Percentiles rank a stretch among this genome's conserved stretches.
Evolutionary conservation across 208 protist genomes (phyloP).

Genomic region (Wallacemonas rigidus): DNA sequence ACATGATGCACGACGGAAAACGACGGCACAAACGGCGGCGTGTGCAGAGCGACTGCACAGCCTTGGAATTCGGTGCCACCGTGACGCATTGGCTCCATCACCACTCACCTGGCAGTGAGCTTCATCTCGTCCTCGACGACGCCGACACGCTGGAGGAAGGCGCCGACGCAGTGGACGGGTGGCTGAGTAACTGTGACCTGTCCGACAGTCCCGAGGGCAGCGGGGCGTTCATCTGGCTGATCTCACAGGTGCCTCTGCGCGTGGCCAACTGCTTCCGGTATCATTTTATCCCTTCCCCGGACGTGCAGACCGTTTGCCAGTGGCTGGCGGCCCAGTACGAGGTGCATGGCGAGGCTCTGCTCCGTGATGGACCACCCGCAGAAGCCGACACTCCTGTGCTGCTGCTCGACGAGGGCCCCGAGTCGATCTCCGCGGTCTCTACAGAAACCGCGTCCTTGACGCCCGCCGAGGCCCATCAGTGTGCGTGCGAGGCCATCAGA

Average conservation of each 20-base stretch:
- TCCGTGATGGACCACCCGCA: not conserved
- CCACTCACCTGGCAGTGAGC: conserved; percentile 52
- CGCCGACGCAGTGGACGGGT: conserved; percentile 39
- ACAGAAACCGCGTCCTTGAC: not conserved
- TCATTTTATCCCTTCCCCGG: conserved; percentile 65
- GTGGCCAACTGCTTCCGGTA: conserved; percentile 76
- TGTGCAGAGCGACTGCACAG: conserved; percentile 42
- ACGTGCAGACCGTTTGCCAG: conserved; percentile 29
- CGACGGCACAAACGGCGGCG: conserved; percentile 22
- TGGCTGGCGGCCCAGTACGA: conserved; percentile 49
- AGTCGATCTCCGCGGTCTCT: too few relatives aligned
- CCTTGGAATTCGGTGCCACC: conserved; percentile 53
- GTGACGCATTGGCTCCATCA: conserved; percentile 55
- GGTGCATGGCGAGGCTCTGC: conserved; percentile 4
- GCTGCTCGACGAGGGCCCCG: not conserved
- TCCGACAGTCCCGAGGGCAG: conserved; percentile 17
- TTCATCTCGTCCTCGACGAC: conserved; percentile 88
- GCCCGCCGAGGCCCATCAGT: conserved; percentile 12
- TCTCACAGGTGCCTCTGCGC: conserved; percentile 69
- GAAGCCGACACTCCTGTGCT: not conserved
- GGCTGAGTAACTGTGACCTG: conserved; percentile 52
- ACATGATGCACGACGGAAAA: not conserved
- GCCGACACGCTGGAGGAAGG: conserved; percentile 63
- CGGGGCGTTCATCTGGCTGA: conserved; percentile 63
- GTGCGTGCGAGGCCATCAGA: conserved; percentile 35